Percentiles rank a stretch among this genome's conserved stretches.
phyloP scores from a whole-genome alignment of 1,284 basidiomycete genomes.

The Tremellales sp. region DNA sequence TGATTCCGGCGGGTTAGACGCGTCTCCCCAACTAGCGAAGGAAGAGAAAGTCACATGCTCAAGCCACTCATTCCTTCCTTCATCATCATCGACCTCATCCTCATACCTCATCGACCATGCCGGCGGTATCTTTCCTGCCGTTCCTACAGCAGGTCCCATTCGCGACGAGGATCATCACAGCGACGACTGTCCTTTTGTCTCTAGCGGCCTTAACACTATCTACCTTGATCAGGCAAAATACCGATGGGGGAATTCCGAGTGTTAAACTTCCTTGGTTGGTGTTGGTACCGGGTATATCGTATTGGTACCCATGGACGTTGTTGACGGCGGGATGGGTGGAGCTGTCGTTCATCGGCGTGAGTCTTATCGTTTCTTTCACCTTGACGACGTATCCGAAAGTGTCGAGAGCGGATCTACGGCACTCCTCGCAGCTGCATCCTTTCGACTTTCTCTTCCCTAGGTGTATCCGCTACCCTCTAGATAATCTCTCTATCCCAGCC shows the following conservation, averaged over 20 bases:
- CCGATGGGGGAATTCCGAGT: conserved; percentile 7
- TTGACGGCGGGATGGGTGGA: conserved; percentile 84
- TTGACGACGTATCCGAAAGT: too few species aligned
- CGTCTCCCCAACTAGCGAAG: too few species aligned
- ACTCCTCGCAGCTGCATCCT: neutral
- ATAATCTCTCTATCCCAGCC: neutral
- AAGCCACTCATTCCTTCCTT: neutral
- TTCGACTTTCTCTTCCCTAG: neutral
- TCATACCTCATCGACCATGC: conserved; percentile 25
- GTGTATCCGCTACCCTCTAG: neutral
- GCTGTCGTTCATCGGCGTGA: conserved; percentile 73
- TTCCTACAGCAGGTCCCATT: conserved; percentile 46
- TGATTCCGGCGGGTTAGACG: too few species aligned
- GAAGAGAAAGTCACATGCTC: too few species aligned
- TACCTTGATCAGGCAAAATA: conserved; percentile 5
- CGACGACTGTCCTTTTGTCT: conserved; percentile 62
- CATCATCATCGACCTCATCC: neutral
- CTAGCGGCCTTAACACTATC: conserved; percentile 57
- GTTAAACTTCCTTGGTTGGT: conserved; percentile 68
- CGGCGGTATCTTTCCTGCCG: conserved; percentile 44
- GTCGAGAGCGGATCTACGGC: neutral
- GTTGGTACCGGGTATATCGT: conserved; percentile 73
- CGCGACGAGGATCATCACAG: conserved; percentile 72
- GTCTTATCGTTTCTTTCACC: too few species aligned
- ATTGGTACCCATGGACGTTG: conserved; percentile 91